These are phyloP conservation scores for Neurospora hispaniola DNA, from an alignment of 495 filamentous ascomycete genomes.

Conservation along the genomic window DNA sequence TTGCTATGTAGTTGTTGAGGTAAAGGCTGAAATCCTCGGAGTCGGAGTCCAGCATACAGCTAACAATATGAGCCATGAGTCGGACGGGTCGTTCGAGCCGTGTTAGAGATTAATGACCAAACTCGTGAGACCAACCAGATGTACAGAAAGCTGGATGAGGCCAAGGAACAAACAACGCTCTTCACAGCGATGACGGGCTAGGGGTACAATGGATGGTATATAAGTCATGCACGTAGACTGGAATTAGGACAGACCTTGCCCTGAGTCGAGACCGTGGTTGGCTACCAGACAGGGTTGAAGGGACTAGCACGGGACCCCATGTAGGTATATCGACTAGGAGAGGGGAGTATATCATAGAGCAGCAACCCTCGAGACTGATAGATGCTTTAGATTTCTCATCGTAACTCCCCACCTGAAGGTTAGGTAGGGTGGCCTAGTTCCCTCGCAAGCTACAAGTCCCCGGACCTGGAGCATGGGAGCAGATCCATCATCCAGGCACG, in stretches of 20 bases:
- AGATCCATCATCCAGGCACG: not conserved
- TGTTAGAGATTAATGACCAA: slow-evolving; percentile 23
- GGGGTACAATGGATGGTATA: slow-evolving; percentile 15
- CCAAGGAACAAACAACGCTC: slow-evolving; percentile 10
- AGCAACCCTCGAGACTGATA: not conserved
- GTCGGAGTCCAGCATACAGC: slow-evolving; percentile 31
- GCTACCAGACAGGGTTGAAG: not conserved
- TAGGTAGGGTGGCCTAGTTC: not conserved
- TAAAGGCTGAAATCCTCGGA: slow-evolving; percentile 23
- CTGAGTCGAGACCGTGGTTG: slow-evolving; percentile 9
- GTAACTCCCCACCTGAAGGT: not conserved
- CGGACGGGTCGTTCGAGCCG: slow-evolving; percentile 14
- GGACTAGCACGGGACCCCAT: not conserved
- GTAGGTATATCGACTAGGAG: not conserved
- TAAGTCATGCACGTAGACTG: slow-evolving; percentile 15
- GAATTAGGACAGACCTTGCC: slow-evolving; percentile 10
- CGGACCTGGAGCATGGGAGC: not conserved
- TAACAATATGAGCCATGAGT: slow-evolving; percentile 41
- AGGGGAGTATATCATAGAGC: not conserved
- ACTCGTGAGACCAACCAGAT: slow-evolving; percentile 11
- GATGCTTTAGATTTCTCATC: not conserved
- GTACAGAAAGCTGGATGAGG: slow-evolving; percentile 12
- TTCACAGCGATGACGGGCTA: slow-evolving; percentile 18
- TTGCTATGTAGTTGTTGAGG: slow-evolving; percentile 38
- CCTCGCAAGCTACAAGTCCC: not conserved